These are phyloP conservation scores for Eucalyptus marginata DNA, from an alignment of 345 rosid species.

Conservation along the genomic window DNA sequence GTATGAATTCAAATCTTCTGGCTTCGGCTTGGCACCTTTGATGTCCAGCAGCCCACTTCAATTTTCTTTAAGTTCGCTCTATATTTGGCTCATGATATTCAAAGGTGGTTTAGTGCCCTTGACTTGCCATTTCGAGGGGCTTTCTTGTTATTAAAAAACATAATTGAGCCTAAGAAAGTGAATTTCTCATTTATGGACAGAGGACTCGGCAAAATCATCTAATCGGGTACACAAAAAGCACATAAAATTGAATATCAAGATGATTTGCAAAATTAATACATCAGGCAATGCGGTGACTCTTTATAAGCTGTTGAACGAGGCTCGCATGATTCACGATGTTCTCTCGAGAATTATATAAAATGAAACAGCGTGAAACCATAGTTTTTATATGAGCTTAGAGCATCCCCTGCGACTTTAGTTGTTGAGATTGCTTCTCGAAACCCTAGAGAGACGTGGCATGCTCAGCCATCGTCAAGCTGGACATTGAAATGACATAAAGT, in stretches of 20 bases:
- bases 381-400: background rate
- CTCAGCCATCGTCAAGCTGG: background rate
- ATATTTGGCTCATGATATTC: background rate
- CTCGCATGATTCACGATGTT: fast-evolving
- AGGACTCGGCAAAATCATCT: background rate
- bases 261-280: background rate
- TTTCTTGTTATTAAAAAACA: background rate
- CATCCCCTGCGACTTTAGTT: background rate
- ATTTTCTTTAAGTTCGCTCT: background rate
- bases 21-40: background rate
- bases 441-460: background rate
- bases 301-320: background rate
- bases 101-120: background rate
- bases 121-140: background rate
- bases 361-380: background rate
- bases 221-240: fast-evolving
- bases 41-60: background rate
- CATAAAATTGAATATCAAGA: background rate
- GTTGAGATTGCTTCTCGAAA: background rate
- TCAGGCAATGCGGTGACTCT: fast-evolving
- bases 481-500: background rate
- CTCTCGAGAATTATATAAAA: background rate
- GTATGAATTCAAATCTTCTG: background rate
- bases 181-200: background rate
- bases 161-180: background rate